Conservation (phyloP, 495 filamentous ascomycete species). For the Hypomontagnella submonticulosa region DNA sequence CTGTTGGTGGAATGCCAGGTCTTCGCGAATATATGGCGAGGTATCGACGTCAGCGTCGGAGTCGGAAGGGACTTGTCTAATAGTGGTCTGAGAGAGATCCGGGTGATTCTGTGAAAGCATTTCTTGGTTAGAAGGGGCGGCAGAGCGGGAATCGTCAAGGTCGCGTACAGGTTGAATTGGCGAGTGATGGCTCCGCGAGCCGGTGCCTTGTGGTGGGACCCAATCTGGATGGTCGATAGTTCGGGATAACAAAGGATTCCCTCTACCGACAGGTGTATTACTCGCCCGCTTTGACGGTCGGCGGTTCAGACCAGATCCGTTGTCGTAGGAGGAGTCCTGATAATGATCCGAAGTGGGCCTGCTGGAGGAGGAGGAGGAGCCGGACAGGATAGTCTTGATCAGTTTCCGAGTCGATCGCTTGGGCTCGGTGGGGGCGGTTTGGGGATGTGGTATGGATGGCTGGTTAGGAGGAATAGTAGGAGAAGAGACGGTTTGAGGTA, state of each 20-base stretch:
- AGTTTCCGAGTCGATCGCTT: constrained; percentile 59
- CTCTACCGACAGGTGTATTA: constrained; percentile 46
- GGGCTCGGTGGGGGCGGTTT: constrained; percentile 50
- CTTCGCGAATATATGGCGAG: constrained; percentile 56
- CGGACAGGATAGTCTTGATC: constrained; percentile 58
- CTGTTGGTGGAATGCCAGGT: constrained; percentile 54
- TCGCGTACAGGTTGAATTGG: constrained; percentile 58
- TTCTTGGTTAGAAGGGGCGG: constrained; percentile 53
- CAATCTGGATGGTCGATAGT: constrained; percentile 55
- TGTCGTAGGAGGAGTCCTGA: constrained; percentile 56
- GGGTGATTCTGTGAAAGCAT: constrained; percentile 53
- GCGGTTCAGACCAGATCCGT: constrained; percentile 53
- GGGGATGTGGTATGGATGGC: constrained; percentile 47
- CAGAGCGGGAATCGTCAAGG: constrained; percentile 51
- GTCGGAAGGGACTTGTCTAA: constrained; percentile 52
- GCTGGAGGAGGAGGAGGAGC: constrained; percentile 50
- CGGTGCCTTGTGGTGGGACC: constrained; percentile 53
- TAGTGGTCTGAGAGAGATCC: constrained; percentile 52
- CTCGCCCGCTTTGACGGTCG: constrained; percentile 62
- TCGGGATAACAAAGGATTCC: constrained; percentile 38
- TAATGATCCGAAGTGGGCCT: constrained; percentile 50
- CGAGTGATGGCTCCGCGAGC: constrained; percentile 52
- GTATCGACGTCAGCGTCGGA: constrained; percentile 39
- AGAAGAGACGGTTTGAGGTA: constrained; percentile 50
- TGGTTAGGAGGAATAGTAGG: constrained; percentile 44